These are phyloP conservation scores for Rhizopogon rudus DNA, from an alignment of 768 basidiomycete genomes.

Conservation along the genomic window DNA sequence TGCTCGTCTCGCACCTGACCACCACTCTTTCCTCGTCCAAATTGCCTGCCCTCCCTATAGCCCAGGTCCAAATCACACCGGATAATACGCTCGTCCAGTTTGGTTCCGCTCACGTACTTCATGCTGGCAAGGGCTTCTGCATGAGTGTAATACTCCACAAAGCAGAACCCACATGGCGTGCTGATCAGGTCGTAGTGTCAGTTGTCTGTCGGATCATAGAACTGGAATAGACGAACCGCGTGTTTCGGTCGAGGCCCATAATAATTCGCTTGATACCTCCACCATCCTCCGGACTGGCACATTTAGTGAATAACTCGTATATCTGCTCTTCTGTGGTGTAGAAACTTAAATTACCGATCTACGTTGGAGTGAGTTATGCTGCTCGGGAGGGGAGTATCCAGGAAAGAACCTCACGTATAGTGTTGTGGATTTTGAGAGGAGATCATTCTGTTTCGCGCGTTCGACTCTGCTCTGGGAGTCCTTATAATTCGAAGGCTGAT, in stretches of 20 bases:
- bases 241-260: slow-evolving; percentile 91
- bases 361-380: slow-evolving; percentile 12
- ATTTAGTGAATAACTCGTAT: slow-evolving; percentile 89
- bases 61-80: slow-evolving; percentile 97
- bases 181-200: slow-evolving; percentile 32
- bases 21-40: slow-evolving; percentile 94
- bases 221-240: slow-evolving; percentile 47
- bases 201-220: not conserved
- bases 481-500: slow-evolving; percentile 96
- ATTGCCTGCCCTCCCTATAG: slow-evolving; percentile 95
- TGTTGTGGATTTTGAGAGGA: slow-evolving; percentile 82
- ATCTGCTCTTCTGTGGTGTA: slow-evolving; percentile 97
- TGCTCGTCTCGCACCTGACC: slow-evolving; percentile 97
- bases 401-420: slow-evolving; percentile 68
- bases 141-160: slow-evolving; percentile 95
- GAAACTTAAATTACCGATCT: slow-evolving; percentile 92
- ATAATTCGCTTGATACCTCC: slow-evolving; percentile 92
- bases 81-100: slow-evolving; percentile 97
- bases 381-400: slow-evolving; percentile 14
- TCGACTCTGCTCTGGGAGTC: slow-evolving; percentile 86
- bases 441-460: slow-evolving; percentile 69
- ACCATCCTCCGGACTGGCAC: slow-evolving; percentile 79
- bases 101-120: slow-evolving; percentile 95
- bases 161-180: slow-evolving; percentile 94
- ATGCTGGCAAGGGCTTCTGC: slow-evolving; percentile 89